A percentile compares a stretch with the other conserved stretches of the same genome.
Conservation (phyloP, 2,329 filamentous ascomycete genomes). For the Acephala macrosclerotiorum region DNA sequence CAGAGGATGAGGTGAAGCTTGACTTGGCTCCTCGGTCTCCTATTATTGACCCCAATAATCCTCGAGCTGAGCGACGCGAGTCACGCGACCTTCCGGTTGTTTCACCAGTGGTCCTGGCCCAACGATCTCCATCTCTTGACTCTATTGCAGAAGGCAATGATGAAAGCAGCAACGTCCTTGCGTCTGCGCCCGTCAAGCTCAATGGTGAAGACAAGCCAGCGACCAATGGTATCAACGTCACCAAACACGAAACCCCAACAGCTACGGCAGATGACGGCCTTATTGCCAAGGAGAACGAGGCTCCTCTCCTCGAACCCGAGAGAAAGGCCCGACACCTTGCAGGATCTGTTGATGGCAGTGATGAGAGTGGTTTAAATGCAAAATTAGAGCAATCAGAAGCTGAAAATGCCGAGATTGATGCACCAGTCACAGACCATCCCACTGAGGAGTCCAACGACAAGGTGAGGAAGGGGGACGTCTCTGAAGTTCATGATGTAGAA, state of each 20-base stretch:
- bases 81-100: neutral
- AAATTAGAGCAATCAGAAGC: neutral
- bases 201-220: conserved; percentile 1
- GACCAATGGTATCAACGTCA: conserved; percentile 3
- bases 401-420: neutral
- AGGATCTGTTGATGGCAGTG: conserved; percentile 2
- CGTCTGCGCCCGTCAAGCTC: conserved; percentile 4
- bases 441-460: neutral
- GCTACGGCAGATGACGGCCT: neutral
- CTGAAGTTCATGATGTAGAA: neutral
- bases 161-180: conserved; percentile 26
- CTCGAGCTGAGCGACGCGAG: neutral
- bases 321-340: neutral
- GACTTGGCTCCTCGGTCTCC: conserved; percentile 29
- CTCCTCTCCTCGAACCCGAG: neutral
- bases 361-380: neutral
- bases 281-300: neutral
- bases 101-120: conserved; percentile 12
- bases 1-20: conserved; percentile 34
- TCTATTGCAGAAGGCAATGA: conserved; percentile 38
- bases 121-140: conserved; percentile 35
- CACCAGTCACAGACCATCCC: neutral
- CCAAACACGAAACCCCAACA: neutral
- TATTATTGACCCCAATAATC: conserved; percentile 27
- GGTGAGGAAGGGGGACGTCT: neutral